Evolutionary conservation across 495 filamentous ascomycete species (phyloP), one percentile per base, ranked within the genome.

Genomic region (Tuber umbilicatum): DNA sequence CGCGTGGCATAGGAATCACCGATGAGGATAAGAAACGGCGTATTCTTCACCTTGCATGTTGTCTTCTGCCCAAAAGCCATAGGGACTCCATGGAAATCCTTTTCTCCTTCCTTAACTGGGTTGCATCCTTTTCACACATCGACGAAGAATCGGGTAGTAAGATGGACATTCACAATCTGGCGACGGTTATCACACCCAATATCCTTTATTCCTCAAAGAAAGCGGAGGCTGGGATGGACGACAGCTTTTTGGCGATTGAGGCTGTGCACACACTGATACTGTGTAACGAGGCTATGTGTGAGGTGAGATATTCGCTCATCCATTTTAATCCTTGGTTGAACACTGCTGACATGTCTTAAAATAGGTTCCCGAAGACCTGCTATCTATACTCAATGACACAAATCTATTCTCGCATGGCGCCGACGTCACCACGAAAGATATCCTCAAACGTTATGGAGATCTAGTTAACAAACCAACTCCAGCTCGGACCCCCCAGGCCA

Each of bases 91-190:
- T 99, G 85, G 95, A 99, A 83, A 92, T 99, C 71, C 85, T 99
- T 0, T 97, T 97, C 84, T 89, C 89, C 21, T 99, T 99, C 86
- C 86, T 99, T n/a, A 97, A 95, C 81, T 99, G 96, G 96, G 92
- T 91, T 21, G 93, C 94, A 19, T 97, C 95, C 9, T 99, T 99
- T 85, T 94, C 94, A 70, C 93, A 97, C 81, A 91, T 98, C 35
- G 95, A 99, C 80, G 94, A 99, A 79, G 88, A 89, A 72, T 88
- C 88, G 50, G 95, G 95, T 35, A 97, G 93, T 81, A 97, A 97
- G 86, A 99, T 99, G 95, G 95, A 99, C 84, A 93, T 95, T 70
- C 94, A 97, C 84, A 99, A 99, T 81, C 88, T 99, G 72, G 93
- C 95, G 10, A 98, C 96, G n/a, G 95, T 99, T 74, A 97, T 99